A percentile compares a stretch with the other conserved stretches of the same genome.
Conservation (phyloP, 306 rosid genomes). For the Albizia julibrissin region DNA sequence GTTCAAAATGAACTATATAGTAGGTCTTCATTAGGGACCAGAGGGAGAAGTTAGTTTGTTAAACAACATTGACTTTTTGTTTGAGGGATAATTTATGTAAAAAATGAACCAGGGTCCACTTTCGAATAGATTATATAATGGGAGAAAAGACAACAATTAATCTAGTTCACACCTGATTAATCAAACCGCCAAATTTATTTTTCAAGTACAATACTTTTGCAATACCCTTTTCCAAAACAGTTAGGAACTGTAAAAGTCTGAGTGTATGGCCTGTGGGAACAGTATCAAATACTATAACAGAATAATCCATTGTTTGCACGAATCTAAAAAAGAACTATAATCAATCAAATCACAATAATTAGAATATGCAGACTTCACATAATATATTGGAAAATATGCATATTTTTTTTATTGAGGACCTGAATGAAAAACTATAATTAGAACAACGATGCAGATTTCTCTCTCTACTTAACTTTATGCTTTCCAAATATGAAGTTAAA, state of each 20-base stretch:
- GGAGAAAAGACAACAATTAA: not conserved
- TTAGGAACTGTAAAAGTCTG: conserved; percentile 67
- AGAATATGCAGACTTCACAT: not conserved
- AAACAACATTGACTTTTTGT: not conserved
- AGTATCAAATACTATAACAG: conserved; percentile 74
- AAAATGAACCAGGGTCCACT: not conserved
- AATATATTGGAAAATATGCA: not conserved
- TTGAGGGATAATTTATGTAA: not conserved
- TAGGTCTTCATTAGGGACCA: no score
- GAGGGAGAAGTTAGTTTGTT: not conserved
- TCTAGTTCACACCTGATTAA: conserved; percentile 52
- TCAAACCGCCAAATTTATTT: conserved; percentile 67
- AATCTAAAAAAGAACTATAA: conserved; percentile 44
- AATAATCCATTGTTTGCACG: conserved; percentile 80
- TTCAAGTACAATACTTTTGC: conserved; percentile 68
- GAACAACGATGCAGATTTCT: not conserved
- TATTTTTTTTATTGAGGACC: not conserved
- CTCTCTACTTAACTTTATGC: not conserved
- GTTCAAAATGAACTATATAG: no score
- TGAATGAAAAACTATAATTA: not conserved
- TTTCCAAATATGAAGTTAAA: not conserved
- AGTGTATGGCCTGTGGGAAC: conserved; percentile 82
- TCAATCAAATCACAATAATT: not conserved
- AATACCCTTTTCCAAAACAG: conserved; percentile 72
- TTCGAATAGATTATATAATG: not conserved